phyloP scores from a whole-genome alignment of 352 stramenopile genomes.

The Pythium rhizo-oryzae region DNA sequence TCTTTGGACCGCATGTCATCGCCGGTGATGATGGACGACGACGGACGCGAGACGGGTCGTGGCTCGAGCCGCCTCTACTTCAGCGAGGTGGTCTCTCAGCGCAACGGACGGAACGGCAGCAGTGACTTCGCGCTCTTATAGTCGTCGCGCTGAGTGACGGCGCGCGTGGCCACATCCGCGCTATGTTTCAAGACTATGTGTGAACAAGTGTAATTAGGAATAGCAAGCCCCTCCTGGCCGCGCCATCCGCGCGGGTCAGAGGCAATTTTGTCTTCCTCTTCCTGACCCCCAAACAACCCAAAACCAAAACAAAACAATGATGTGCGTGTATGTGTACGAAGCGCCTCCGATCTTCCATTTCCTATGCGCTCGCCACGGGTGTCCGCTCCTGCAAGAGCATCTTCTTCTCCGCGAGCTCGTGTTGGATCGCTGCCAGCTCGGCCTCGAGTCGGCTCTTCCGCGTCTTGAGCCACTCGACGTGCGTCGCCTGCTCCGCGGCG shows the following conservation, averaged over 20 bases:
- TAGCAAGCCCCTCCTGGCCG: neutral
- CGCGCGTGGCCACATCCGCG: neutral
- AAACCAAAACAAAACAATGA: conserved; percentile 8
- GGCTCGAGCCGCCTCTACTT: conserved; percentile 67
- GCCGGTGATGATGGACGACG: conserved; percentile 43
- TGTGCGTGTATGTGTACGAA: too few relatives aligned
- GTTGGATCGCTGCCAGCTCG: conserved; percentile 48
- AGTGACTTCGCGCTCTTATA: conserved; percentile 65
- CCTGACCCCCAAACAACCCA: neutral
- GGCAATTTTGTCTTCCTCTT: conserved; percentile 7
- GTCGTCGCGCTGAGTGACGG: conserved; percentile 1
- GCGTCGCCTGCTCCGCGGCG: conserved; percentile 18
- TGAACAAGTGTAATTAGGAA: conserved; percentile 10
- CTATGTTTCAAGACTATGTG: neutral
- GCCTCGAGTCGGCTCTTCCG: conserved; percentile 51
- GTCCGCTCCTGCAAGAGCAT: conserved; percentile 58
- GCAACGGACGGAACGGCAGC: conserved; percentile 39
- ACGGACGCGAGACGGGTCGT: conserved; percentile 32
- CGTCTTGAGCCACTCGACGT: conserved; percentile 59
- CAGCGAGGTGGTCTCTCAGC: conserved; percentile 58
- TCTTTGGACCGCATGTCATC: conserved; percentile 47
- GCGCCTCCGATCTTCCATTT: too few relatives aligned
- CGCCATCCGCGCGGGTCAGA: neutral
- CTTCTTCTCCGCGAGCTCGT: conserved; percentile 54
- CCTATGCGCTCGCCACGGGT: neutral